A percentile compares a stretch with the other conserved stretches of the same genome.
These are phyloP conservation scores for Heliosperma pusillum DNA, from an alignment of 148 eudicot genomes.

Conservation along the genomic window DNA sequence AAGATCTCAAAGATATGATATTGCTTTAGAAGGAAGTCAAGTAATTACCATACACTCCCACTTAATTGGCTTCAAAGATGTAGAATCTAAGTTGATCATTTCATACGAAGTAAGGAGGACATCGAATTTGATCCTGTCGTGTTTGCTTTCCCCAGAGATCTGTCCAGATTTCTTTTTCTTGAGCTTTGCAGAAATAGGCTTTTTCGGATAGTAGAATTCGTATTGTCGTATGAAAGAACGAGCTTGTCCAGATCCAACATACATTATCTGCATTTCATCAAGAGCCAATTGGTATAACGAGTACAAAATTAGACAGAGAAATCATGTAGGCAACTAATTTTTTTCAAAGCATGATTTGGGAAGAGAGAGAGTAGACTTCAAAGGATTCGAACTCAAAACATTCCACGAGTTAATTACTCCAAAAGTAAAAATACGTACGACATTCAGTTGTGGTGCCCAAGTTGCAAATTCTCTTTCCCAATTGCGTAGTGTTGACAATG, in stretches of 20 bases:
- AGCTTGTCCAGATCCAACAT: constrained; percentile 88
- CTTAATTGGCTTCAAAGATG: constrained; percentile 77
- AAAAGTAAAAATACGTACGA: constrained; percentile 54
- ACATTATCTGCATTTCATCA: constrained; percentile 69
- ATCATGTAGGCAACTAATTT: neutral
- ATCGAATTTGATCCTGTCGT: constrained; percentile 86
- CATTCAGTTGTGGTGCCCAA: constrained; percentile 99
- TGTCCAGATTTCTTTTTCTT: constrained; percentile 91
- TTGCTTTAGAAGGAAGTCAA: constrained; percentile 4
- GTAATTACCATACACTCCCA: constrained; percentile 98
- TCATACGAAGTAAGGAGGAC: constrained; percentile 96
- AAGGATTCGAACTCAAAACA: neutral
- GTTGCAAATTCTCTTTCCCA: constrained; percentile 99
- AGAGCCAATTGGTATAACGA: constrained; percentile 8
- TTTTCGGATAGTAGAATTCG: constrained; percentile 88
- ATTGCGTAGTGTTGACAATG: constrained; percentile 94
- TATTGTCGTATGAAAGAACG: constrained; percentile 69
- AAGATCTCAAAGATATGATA: neutral
- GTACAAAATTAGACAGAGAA: neutral
- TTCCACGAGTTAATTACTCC: constrained; percentile 7
- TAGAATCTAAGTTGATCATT: constrained; percentile 81
- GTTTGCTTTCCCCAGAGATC: constrained; percentile 62
- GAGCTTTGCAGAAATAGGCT: constrained; percentile 40
- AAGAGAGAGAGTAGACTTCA: neutral
- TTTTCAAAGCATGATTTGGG: neutral